Base-by-base conservation (phyloP, 139 green algal genomes). In the Astrephomene gubernaculifera region DNA sequence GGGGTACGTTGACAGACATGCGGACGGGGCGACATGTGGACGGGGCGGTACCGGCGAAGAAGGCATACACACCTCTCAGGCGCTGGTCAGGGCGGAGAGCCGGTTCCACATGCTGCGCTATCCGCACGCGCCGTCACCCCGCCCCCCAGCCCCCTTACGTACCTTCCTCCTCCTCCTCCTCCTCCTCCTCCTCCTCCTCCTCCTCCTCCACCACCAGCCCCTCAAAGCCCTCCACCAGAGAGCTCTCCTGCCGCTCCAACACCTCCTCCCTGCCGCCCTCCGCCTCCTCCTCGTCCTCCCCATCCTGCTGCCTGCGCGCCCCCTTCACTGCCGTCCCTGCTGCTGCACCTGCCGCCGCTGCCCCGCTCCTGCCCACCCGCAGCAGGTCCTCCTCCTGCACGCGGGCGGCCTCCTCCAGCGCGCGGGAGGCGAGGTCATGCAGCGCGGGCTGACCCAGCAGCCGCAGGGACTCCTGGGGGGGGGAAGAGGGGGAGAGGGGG, bases 361-460 rank as follows among this genome's bases (percentile, higher is more conserved):
- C 12, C 49, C 49, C 17, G 12, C 12, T 12, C 49, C 49, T 57
- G 12, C 1, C 35, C 74, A 1, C 6, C 22, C 57, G 31, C n/a
- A n/a, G n/a, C n/a, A n/a, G n/a, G n/a, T n/a, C 19, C 44, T 81
- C 5, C 39, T 82, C 85, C 10, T 65, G 22, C 45, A 79, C 63
- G 9, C 38, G 43, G 6, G 72, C 81, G 27, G 38, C 81, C 44
- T 69, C 49, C 71, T 95, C 92, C 33, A 85, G 72, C 1, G 86
- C 87, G 2, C 63, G 60, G 0, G 36, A 64, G 2, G 89, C 91
- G 25, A 96, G 88, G 57, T 95, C 93, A 61, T 94, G 92, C 41
- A 96, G 45, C 89, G 93, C 89, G 52, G 93, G 90, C 36, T 88
- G 38, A 5, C 94, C 92, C 3, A 80, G 25, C 4, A 92, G 57